These are phyloP conservation scores for Coniochaeta hoffmannii DNA, from an alignment of 2,329 filamentous ascomycete species.

Conservation along the genomic window DNA sequence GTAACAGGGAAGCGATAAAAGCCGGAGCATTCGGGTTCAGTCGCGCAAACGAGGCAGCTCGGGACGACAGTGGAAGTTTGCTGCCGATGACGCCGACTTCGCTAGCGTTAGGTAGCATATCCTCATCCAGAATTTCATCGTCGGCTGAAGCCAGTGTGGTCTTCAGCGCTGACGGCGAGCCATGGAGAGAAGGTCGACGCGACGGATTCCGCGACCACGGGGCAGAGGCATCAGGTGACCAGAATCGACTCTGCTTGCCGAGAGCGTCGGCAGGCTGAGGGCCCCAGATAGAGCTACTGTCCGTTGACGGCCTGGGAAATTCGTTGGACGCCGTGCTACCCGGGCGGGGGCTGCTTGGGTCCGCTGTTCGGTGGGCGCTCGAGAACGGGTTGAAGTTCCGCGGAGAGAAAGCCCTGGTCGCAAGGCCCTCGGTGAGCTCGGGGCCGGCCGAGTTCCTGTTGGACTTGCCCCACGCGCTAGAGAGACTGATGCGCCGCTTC, in stretches of 20 bases:
- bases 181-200: slow-evolving; percentile 73
- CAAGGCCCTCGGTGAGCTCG: slow-evolving; percentile 30
- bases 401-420: slow-evolving; percentile 29
- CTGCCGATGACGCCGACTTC: slow-evolving; percentile 73
- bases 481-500: slow-evolving; percentile 51
- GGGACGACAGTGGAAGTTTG: slow-evolving; percentile 47
- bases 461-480: slow-evolving; percentile 49
- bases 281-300: slow-evolving; percentile 70
- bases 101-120: slow-evolving; percentile 46
- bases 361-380: slow-evolving; percentile 37
- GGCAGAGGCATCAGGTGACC: slow-evolving; percentile 49
- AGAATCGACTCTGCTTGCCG: slow-evolving; percentile 51
- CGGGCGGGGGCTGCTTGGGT: slow-evolving; percentile 55
- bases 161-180: slow-evolving; percentile 57
- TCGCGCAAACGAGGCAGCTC: slow-evolving; percentile 36
- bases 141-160: slow-evolving; percentile 57
- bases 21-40: slow-evolving; percentile 86
- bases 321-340: slow-evolving; percentile 63
- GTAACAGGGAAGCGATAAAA: slow-evolving; percentile 68
- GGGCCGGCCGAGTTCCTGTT: slow-evolving; percentile 43
- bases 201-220: slow-evolving; percentile 62
- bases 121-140: slow-evolving; percentile 55
- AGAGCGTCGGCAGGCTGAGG: slow-evolving; percentile 35
- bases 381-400: slow-evolving; percentile 38
- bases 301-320: slow-evolving; percentile 69